Evolutionary conservation across 2,329 filamentous ascomycete species (phyloP).

Genomic region (Escovopsis weberi): DNA sequence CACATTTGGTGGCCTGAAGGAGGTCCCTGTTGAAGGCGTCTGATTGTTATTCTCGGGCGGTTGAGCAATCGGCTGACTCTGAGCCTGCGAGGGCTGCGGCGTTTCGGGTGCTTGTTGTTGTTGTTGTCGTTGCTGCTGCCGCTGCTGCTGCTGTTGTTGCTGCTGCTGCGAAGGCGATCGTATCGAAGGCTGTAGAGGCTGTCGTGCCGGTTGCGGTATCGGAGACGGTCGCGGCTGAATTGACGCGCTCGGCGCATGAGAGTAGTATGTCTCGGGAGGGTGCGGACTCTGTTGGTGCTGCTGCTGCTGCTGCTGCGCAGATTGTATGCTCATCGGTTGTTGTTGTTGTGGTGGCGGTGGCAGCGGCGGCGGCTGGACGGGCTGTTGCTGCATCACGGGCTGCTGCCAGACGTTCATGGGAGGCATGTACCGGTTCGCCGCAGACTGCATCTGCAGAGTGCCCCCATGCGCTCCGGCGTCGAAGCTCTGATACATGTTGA

Average conservation of each 20-base stretch:
- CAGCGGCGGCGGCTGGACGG: constrained; percentile 10
- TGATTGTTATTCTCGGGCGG: neutral
- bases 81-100: neutral
- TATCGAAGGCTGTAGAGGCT: constrained; percentile 6
- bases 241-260: constrained; percentile 11
- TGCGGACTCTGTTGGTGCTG: constrained; percentile 19
- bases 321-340: constrained; percentile 16
- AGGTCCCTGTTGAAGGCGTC: neutral
- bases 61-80: constrained; percentile 2
- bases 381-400: constrained; percentile 13
- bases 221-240: constrained; percentile 4
- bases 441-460: constrained; percentile 6
- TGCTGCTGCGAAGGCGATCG: constrained; percentile 5
- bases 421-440: constrained; percentile 3
- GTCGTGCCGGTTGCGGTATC: constrained; percentile 6
- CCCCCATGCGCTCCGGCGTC: constrained; percentile 3
- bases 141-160: constrained; percentile 8
- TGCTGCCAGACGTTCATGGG: constrained; percentile 5
- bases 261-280: constrained; percentile 15
- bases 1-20: constrained; percentile 4
- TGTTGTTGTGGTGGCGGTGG: constrained; percentile 13
- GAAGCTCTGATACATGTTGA: constrained; percentile 4
- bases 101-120: constrained; percentile 1
- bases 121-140: constrained; percentile 8
- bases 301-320: constrained; percentile 13